Percentiles rank a stretch among this genome's conserved stretches.
These are phyloP conservation scores for Echinochloa phyllopogon DNA, from an alignment of 176 grass and related monocot species.

Conservation along the genomic window DNA sequence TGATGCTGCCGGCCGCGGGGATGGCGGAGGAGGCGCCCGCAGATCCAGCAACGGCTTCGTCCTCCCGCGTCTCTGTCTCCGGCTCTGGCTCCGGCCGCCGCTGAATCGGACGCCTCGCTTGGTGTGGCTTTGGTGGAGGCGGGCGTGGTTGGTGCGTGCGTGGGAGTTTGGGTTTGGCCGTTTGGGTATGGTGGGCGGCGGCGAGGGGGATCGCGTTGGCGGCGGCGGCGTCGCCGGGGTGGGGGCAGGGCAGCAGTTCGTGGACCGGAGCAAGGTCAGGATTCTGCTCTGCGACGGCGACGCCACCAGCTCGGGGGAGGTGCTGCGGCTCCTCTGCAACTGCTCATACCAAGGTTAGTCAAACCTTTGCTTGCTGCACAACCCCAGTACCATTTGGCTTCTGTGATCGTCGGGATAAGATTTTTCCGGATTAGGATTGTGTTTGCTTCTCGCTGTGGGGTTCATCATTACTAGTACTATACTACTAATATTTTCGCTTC, in stretches of 20 bases:
- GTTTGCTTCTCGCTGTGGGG: background rate
- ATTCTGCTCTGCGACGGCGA: conserved; percentile 88
- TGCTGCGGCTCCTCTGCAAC: conserved; percentile 78
- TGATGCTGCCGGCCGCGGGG: background rate
- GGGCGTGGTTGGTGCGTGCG: background rate
- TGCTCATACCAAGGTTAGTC: conserved; percentile 89
- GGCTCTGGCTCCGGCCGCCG: background rate
- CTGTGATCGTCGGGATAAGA: background rate
- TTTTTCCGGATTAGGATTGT: background rate
- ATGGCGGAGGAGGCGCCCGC: conserved; percentile 49
- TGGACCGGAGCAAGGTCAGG: conserved; percentile 93
- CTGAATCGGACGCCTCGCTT: conserved; percentile 39
- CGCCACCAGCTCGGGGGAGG: conserved; percentile 70
- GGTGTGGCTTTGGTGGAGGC: background rate
- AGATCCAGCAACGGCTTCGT: conserved; percentile 45
- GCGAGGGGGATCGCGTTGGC: conserved; percentile 39
- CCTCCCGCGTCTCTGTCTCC: background rate
- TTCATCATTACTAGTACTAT: background rate
- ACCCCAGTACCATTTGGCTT: background rate
- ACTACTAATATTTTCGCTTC: background rate
- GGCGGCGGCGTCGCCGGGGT: conserved; percentile 5
- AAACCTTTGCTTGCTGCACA: background rate
- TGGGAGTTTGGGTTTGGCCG: background rate
- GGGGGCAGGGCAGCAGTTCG: conserved; percentile 50
- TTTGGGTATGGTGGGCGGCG: conserved; percentile 47